Evolutionary conservation across 2,329 filamentous ascomycete species (phyloP), one percentile per base, ranked within the genome.

Genomic region (Neocatenulostroma microsporum): DNA sequence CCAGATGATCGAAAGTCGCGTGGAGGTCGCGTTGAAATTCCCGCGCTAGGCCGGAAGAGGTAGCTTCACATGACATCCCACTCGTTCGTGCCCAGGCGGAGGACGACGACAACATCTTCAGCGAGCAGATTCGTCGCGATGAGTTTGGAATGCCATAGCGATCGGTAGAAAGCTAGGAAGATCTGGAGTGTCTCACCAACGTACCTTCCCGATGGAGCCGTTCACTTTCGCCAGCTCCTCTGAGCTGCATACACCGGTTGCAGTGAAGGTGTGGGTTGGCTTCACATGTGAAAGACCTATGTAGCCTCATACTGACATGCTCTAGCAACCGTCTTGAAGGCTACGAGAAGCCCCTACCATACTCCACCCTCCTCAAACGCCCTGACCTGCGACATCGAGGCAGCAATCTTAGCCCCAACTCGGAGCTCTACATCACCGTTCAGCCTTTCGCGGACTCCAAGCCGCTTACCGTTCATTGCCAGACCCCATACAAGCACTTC

Each of bases 381-480:
- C 80, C 88, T 1, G 83, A 93, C 38, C 70, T 96, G 20, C 78
- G 87, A 46, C 84, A 96, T 57, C 74, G 91, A 37, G 89, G 86
- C 34, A 94, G 89, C 14, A 91, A 89, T 53, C 76, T 80, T 45
- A 87, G 84, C 61, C 69, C 81, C 1, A 69, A 82, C 57, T 95
- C 87, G 18, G 91, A 98, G 59, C 79, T 98, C 31, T 95, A 89
- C 56, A 80, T 94, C 32, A 95, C 88, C 1, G 83, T 82, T 7
- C 91, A 96, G 62, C 74, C 96, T 53, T 98, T 89, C 82, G 85
- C 88, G 10, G 87, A 93, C 53, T 95, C 88, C 19, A 98, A 98
- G 60, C 87, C 89, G 23, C 67, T 98, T 49, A 93, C 88, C 0
- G 84, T 96, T 1, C 84, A 87, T 0, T 75, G 93, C 9, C 89